phyloP scores from a whole-genome alignment of 208 protist genomes.

The Trypanosomatidae sp. region DNA sequence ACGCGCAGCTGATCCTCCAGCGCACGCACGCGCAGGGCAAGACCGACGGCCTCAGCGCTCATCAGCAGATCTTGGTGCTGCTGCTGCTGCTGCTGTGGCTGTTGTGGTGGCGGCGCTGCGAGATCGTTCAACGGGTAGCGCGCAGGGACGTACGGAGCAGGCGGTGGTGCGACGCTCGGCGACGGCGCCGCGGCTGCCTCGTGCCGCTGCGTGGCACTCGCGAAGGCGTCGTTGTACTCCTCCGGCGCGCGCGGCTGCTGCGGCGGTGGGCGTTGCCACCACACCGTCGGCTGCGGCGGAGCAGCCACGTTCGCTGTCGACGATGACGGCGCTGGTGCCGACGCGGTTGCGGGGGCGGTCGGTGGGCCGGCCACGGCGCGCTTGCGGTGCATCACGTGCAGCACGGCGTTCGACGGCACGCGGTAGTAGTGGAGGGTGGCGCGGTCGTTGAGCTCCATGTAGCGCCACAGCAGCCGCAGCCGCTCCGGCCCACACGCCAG shows the following conservation, averaged over 20 bases:
- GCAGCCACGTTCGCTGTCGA: too few relatives aligned
- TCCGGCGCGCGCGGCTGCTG: constrained; percentile 2
- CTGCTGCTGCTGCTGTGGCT: too few relatives aligned
- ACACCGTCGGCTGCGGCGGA: too few relatives aligned
- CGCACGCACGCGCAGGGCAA: constrained; percentile 14
- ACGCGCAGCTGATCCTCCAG: constrained; percentile 15
- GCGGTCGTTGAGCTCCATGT: constrained; percentile 86
- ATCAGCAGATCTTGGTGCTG: constrained; percentile 15
- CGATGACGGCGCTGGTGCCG: too few relatives aligned
- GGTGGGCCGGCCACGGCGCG: constrained; percentile 15
- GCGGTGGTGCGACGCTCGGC: too few relatives aligned
- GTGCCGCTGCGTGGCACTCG: too few relatives aligned
- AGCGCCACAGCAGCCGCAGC: constrained; percentile 80
- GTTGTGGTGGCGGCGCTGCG: too few relatives aligned
- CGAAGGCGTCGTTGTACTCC: constrained; percentile 10
- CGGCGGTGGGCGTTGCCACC: constrained; percentile 21
- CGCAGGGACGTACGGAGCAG: too few relatives aligned
- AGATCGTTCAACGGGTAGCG: too few relatives aligned
- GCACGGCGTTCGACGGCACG: constrained; percentile 71
- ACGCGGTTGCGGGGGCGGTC: background rate
- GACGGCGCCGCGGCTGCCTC: too few relatives aligned
- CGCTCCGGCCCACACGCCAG: constrained; percentile 45
- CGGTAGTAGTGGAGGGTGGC: constrained; percentile 84
- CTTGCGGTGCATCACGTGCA: constrained; percentile 40
- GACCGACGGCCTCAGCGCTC: constrained; percentile 11